A percentile compares a stretch with the other conserved stretches of the same genome.
Evolutionary conservation across 495 filamentous ascomycete genomes (phyloP).

Genomic region (Talaromyces stipitatus): DNA sequence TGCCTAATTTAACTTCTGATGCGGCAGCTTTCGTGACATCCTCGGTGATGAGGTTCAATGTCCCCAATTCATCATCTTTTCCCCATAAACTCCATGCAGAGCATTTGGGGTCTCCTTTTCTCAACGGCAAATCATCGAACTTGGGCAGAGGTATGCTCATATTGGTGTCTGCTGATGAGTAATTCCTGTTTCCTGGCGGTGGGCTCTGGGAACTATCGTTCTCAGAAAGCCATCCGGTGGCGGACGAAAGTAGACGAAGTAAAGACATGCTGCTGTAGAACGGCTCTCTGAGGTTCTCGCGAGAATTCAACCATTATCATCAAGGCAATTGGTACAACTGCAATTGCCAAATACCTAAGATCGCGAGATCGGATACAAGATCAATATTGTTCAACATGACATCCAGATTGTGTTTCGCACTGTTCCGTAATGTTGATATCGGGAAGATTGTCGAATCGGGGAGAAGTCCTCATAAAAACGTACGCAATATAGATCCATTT

Average conservation of each 20-base stretch:
- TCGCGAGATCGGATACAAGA: not conserved
- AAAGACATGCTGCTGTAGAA: not conserved
- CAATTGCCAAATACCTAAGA: not conserved
- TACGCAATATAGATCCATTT: too few species aligned
- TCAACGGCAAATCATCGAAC: constrained; percentile 37
- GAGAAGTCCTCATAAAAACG: not conserved
- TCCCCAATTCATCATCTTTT: constrained; percentile 37
- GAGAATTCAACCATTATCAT: not conserved
- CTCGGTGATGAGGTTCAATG: constrained; percentile 37
- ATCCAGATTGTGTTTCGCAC: too few species aligned
- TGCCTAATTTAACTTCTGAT: constrained; percentile 36
- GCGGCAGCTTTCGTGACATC: constrained; percentile 26
- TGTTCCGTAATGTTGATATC: too few species aligned
- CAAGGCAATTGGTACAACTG: not conserved
- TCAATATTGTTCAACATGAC: not conserved
- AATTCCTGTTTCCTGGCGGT: not conserved
- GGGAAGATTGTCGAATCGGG: not conserved
- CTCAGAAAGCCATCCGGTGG: not conserved
- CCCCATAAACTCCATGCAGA: constrained; percentile 46
- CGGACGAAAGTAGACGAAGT: not conserved
- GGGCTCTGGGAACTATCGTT: not conserved
- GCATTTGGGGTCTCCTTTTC: constrained; percentile 27
- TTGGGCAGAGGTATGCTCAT: not conserved
- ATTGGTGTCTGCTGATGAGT: not conserved
- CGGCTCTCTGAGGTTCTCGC: not conserved